Evolutionary conservation across 2,329 filamentous ascomycete species (phyloP).

Genomic region (Tolypocladium cylindrosporum): DNA sequence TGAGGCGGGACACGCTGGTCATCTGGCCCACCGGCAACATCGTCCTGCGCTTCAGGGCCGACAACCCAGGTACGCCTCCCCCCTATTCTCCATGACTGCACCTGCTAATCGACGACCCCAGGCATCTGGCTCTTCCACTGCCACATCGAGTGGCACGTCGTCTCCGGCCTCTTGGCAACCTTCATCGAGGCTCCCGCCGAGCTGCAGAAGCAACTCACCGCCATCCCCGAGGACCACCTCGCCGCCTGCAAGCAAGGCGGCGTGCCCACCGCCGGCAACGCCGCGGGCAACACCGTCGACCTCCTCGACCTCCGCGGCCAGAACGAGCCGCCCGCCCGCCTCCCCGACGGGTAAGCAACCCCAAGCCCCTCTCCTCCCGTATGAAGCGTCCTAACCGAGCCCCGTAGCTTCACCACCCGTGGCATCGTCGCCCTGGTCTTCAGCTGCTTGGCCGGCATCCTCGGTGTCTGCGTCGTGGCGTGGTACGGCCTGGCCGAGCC

Average conservation of each 20-base stretch:
- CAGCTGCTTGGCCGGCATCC: constrained; percentile 55
- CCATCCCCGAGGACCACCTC: constrained; percentile 49
- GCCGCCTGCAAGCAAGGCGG: constrained; percentile 45
- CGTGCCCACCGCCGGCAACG: constrained; percentile 54
- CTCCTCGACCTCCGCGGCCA: constrained; percentile 53
- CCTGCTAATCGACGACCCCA: constrained; percentile 5
- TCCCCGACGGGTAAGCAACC: constrained; percentile 51
- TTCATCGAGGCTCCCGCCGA: constrained; percentile 54
- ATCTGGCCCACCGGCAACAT: constrained; percentile 57
- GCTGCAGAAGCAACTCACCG: constrained; percentile 46
- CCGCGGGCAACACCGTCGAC: constrained; percentile 59
- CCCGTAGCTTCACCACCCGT: constrained; percentile 48
- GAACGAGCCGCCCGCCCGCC: constrained; percentile 39
- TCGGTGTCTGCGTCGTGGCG: constrained; percentile 57
- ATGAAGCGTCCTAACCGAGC: background rate
- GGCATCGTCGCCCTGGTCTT: constrained; percentile 70
- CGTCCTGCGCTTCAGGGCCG: constrained; percentile 55
- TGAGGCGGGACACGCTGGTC: constrained; percentile 60
- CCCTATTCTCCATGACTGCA: constrained; percentile 7
- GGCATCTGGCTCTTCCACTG: constrained; percentile 67
- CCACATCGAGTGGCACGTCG: constrained; percentile 71
- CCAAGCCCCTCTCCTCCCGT: background rate
- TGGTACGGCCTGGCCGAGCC: constrained; percentile 46
- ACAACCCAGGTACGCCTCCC: constrained; percentile 47
- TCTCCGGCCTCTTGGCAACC: constrained; percentile 54